These are phyloP conservation scores for Loxodes magnus DNA, from an alignment of 73 alveolate species.

Conservation along the genomic window DNA sequence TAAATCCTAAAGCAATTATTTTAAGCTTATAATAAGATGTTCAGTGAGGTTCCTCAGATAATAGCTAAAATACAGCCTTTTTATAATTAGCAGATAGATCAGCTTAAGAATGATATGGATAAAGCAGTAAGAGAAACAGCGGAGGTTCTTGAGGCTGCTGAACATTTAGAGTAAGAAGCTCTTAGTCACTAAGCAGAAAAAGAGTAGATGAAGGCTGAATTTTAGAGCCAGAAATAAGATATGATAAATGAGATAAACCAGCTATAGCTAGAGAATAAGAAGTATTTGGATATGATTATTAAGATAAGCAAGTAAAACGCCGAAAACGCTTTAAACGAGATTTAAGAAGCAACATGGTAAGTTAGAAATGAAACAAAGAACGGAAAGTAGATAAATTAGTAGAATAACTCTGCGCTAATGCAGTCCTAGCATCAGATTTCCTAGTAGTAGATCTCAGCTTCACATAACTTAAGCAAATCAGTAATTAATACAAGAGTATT, in stretches of 20 bases:
- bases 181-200: constrained; percentile 1
- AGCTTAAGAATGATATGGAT: neutral
- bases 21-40: constrained; percentile 1
- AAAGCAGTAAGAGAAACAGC: neutral
- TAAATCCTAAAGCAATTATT: constrained; percentile 11
- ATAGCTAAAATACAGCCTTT: neutral
- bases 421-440: no score
- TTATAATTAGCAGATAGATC: neutral
- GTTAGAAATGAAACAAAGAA: constrained; percentile 3
- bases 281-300: constrained; percentile 17
- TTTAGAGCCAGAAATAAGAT: constrained; percentile 25
- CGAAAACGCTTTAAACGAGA: constrained; percentile 8
- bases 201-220: constrained; percentile 13
- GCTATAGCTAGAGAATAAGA: constrained; percentile 37
- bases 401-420: no score
- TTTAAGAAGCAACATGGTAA: neutral
- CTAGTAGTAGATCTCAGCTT: no score
- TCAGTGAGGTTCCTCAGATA: neutral
- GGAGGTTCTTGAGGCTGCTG: constrained; percentile 7
- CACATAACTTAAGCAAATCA: neutral
- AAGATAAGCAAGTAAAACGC: constrained; percentile 18
- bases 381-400: constrained; percentile 1
- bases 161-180: neutral
- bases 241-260: constrained; percentile 5
- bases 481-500: constrained; percentile 15